Conservation (phyloP, 768 basidiomycete genomes). For the Leccinum uliginosum region DNA sequence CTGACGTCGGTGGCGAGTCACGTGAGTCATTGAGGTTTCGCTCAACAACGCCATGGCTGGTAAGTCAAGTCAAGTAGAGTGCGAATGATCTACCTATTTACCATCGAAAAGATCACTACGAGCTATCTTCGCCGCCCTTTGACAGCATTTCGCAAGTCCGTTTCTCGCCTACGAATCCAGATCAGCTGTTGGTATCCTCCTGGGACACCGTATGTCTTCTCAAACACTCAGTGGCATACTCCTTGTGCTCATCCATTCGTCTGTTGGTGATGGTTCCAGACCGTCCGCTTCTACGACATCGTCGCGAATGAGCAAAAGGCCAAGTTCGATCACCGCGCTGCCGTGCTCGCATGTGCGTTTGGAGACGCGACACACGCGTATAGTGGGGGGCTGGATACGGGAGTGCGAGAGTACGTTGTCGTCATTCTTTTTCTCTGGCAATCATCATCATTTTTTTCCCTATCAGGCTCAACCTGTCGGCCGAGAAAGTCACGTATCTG, state of each 20-base stretch:
- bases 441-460: background rate
- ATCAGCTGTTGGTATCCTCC: constrained; percentile 76
- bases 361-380: constrained; percentile 62
- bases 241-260: background rate
- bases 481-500: constrained; percentile 67
- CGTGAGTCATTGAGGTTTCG: too few relatives aligned
- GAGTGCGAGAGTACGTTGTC: constrained; percentile 62
- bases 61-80: background rate
- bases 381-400: constrained; percentile 84
- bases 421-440: background rate
- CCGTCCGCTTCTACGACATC: constrained; percentile 55
- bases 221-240: background rate
- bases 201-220: constrained; percentile 71
- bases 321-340: constrained; percentile 87
- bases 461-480: constrained; percentile 62
- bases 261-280: constrained; percentile 42
- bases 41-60: background rate
- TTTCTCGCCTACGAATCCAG: constrained; percentile 77
- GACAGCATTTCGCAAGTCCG: constrained; percentile 80
- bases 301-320: constrained; percentile 58
- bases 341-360: constrained; percentile 82
- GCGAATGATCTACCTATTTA: background rate
- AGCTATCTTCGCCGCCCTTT: constrained; percentile 67
- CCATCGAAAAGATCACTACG: constrained; percentile 31
- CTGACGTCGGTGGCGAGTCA: constrained; percentile 10